Base-by-base conservation (phyloP, 2,329 filamentous ascomycete species). In the Neonectria coccinea region DNA sequence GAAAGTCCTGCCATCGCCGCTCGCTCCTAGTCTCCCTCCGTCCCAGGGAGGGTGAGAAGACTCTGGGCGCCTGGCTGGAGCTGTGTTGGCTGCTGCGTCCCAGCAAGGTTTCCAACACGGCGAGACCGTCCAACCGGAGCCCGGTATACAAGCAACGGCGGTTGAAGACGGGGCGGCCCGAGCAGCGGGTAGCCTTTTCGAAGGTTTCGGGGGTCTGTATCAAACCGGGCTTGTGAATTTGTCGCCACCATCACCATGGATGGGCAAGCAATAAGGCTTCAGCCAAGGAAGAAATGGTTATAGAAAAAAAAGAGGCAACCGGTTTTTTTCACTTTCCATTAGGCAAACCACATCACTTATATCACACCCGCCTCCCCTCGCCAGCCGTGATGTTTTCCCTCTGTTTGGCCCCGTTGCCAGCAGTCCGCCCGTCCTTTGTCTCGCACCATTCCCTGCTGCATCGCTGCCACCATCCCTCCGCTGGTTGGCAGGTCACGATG, bases 291-390 rank as follows among this genome's bases (percentile, higher is more conserved):
- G 6, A 51, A 25, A 18, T 45, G 39, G 12, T 29, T 29, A 29
- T 29, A 58, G 14, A 22, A n/a, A 5, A 42, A 42, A 50, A 56
- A 47, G n/a, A 57, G 45, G 59, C 53, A 42, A 47, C 22, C 53
- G 36, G 12, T 22, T 39, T 16, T 16, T 18, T 31, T 22, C 45
- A 18, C 10, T 41, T 16, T 27, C 45, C 25, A 42, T 44, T 51
- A 25, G 60, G 60, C 60, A 63, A 63, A 42, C 48, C 50, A 50
- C 48, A 63, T 59, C 61, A 58, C 61, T 63, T 63, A 63, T 63
- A 63, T 63, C 50, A 63, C 61, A 39, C 42, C 50, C 10, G 42
- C 31, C 39, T 16, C 8, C 39, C 27, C 44, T 10, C 8, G 4
- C 33, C 41, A 31, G 48, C 45, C 20, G 52, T 39, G 27, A 62